phyloP scores from a whole-genome alignment of 768 basidiomycete species.

The Macrolepiota fuliginosa region DNA sequence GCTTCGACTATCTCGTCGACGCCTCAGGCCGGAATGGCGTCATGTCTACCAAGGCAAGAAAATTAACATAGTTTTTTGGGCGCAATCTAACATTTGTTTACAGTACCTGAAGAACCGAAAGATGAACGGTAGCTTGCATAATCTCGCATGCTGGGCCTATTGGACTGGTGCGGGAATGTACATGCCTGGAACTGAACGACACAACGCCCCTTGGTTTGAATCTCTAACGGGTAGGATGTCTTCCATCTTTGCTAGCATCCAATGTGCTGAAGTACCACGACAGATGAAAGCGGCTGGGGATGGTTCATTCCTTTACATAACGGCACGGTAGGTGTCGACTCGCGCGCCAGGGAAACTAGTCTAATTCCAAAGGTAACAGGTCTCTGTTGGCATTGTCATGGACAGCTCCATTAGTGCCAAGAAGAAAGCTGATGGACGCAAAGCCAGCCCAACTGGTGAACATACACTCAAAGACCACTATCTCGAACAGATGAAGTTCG shows the following conservation, averaged over 20 bases:
- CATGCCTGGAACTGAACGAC: constrained; percentile 25
- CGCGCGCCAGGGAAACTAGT: too few species aligned
- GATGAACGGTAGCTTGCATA: constrained; percentile 29
- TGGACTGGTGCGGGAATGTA: constrained; percentile 29
- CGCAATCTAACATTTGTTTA: not conserved
- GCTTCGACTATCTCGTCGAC: constrained; percentile 34
- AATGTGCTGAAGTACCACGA: not conserved
- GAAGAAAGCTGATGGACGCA: constrained; percentile 24
- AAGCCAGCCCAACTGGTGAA: constrained; percentile 9
- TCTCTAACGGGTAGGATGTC: constrained; percentile 24
- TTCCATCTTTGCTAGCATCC: not conserved
- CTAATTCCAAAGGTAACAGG: constrained; percentile 14
- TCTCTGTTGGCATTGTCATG: constrained; percentile 54
- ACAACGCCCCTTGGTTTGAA: constrained; percentile 36
- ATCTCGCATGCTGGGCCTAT: constrained; percentile 35
- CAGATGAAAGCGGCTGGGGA: constrained; percentile 55
- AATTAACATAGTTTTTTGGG: constrained; percentile 7
- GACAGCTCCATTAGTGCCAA: constrained; percentile 29
- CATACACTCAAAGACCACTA: constrained; percentile 25
- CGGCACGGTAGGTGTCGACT: constrained; percentile 23
- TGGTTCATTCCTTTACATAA: constrained; percentile 57
- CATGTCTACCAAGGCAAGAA: constrained; percentile 30
- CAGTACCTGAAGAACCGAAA: constrained; percentile 30
- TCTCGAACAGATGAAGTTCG: constrained; percentile 24
- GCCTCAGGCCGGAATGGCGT: constrained; percentile 33